phyloP scores from a whole-genome alignment of 192 early-diverging fungal species.

The Neocallimastix lanati region DNA sequence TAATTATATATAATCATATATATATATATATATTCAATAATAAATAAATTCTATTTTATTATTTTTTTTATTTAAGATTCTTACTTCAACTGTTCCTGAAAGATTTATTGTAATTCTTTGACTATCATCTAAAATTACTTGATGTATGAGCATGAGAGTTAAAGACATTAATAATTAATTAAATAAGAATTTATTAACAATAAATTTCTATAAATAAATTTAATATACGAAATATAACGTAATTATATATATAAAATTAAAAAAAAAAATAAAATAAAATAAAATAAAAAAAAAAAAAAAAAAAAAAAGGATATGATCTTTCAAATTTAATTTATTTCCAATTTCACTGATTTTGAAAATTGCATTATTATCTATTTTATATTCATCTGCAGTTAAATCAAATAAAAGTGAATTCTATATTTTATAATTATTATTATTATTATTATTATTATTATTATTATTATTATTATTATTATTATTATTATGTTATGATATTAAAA shows the following conservation, averaged over 20 bases:
- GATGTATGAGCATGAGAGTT: slow-evolving; percentile 5
- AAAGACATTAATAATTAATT: too few relatives aligned
- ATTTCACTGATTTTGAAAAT: slow-evolving; percentile 9
- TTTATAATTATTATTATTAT: neutral
- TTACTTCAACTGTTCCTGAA: slow-evolving; percentile 16
- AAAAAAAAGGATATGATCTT: neutral
- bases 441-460: neutral
- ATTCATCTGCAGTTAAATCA: slow-evolving; percentile 8
- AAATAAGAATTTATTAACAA: too few relatives aligned
- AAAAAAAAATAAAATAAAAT: too few relatives aligned
- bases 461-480: too few relatives aligned
- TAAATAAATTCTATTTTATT: neutral
- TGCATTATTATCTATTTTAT: slow-evolving; percentile 17
- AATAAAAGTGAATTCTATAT: slow-evolving; percentile 7
- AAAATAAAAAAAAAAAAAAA: too few relatives aligned
- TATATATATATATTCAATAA: too few relatives aligned
- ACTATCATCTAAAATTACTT: slow-evolving; percentile 24
- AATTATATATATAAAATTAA: too few relatives aligned
- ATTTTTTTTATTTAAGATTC: neutral
- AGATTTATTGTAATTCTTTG: slow-evolving; percentile 17
- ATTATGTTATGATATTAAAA: too few relatives aligned
- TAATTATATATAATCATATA: too few relatives aligned
- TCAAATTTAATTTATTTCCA: slow-evolving; percentile 15
- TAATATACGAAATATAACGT: too few relatives aligned
- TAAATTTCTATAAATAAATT: too few relatives aligned